Percentiles rank a stretch among this genome's conserved stretches.
Conservation (phyloP, 2,329 filamentous ascomycete genomes). For the Trichoderma pleuroti region DNA sequence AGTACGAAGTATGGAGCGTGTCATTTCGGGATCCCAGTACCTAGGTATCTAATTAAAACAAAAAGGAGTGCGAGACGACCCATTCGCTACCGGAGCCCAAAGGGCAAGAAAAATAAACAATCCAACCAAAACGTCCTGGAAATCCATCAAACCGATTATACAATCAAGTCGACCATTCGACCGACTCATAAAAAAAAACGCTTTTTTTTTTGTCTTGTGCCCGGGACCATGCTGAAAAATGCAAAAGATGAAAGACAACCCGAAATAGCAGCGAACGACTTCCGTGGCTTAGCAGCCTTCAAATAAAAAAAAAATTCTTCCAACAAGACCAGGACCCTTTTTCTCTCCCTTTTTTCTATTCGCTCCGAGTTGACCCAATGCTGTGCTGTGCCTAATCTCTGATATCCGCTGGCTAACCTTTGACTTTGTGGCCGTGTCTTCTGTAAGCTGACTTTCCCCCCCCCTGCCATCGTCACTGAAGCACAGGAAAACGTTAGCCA, state of each 20-base stretch:
- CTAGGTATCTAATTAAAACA: constrained; percentile 18
- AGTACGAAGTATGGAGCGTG: constrained; percentile 5
- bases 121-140: constrained; percentile 6
- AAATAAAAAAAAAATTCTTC: not conserved
- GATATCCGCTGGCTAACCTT: constrained; percentile 15
- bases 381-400: constrained; percentile 15
- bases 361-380: constrained; percentile 15
- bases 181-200: constrained; percentile 11
- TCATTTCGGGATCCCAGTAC: constrained; percentile 5
- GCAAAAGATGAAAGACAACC: constrained; percentile 10
- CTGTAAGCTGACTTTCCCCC: constrained; percentile 22
- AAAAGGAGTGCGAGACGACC: constrained; percentile 19
- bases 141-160: constrained; percentile 22
- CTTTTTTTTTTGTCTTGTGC: constrained; percentile 17
- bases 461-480: constrained; percentile 20
- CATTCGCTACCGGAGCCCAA: constrained; percentile 12
- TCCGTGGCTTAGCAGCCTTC: constrained; percentile 15
- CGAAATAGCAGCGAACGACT: constrained; percentile 9
- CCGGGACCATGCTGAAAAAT: constrained; percentile 10
- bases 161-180: constrained; percentile 16
- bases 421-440: constrained; percentile 18
- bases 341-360: not conserved
- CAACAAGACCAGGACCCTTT: constrained; percentile 10
- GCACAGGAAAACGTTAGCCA: constrained; percentile 20
- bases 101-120: not conserved